Evolutionary conservation across 1,284 basidiomycete genomes (phyloP), one percentile per base, ranked within the genome.

Genomic region (Pseudozyma thailandica): DNA sequence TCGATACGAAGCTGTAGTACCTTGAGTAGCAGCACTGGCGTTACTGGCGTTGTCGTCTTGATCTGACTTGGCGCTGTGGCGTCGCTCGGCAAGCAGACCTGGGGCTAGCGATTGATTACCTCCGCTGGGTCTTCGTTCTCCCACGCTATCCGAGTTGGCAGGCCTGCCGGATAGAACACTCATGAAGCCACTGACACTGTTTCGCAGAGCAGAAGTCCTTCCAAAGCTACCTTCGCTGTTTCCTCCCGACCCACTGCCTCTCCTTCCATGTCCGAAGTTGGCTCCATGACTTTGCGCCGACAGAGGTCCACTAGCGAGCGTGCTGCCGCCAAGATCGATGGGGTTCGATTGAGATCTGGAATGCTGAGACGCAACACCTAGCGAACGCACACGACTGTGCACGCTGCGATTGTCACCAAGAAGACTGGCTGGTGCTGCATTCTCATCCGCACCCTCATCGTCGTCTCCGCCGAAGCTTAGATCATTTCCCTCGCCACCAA

Each of bases 1-100:
- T 13, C 66, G 58, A 31, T 68, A 70, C 30, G 75, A 77, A 18
- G 70, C 70, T 27, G 58, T 56, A 16, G 75, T 77, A 8, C 75
- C 72, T 39, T 68, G 52, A 1, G 72, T 74, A 9, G 55, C 63
- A 3, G 59, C 50, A 42, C 64, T 69, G 30, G 71, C 61, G 2
- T 53, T 56, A 51, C 64, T 69, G 18, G 53, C 28, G 16, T 58
- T 60, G 42, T 73, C 64, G 21, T 68, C 70, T 23, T 63, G 55
- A 28, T 72, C 63, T 23, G 60, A 59, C 35, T 60, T 56, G 25
- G 68, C 43, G 39, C 61, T 71, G 28, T 64, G 39, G 8, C 68
- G 50, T 35, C 66, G 55, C 7, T 54, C 50, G 6, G 52, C 46
- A 3, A 70, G 52, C 27, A 70, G 41, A 23, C 48, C 42, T 2